Evolutionary conservation across 495 filamentous ascomycete species (phyloP).

Genomic region (Aspergillus taichungensis): DNA sequence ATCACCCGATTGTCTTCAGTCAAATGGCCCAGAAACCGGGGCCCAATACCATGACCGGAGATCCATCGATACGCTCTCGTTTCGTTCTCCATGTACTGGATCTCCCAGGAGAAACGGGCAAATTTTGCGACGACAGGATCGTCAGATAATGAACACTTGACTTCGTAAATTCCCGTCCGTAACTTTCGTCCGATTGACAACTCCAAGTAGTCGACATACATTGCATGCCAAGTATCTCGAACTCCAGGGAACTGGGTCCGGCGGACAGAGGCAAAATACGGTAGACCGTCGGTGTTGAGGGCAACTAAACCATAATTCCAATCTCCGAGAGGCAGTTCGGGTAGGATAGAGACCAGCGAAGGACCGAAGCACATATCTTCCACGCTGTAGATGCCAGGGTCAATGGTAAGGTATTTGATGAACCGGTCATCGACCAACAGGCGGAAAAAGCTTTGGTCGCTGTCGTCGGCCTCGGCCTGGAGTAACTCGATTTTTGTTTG

Average conservation of each 20-base stretch:
- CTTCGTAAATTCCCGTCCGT: slow-evolving; percentile 18
- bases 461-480: slow-evolving; percentile 19
- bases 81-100: slow-evolving; percentile 30
- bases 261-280: slow-evolving; percentile 10
- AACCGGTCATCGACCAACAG: slow-evolving; percentile 16
- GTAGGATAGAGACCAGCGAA: slow-evolving; percentile 10
- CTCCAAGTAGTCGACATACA: slow-evolving; percentile 15
- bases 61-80: slow-evolving; percentile 36
- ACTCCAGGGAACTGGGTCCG: slow-evolving; percentile 14
- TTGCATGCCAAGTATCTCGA: slow-evolving; percentile 16
- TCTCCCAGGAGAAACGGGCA: slow-evolving; percentile 31
- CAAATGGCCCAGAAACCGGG: slow-evolving; percentile 36
- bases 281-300: slow-evolving; percentile 3
- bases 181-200: slow-evolving; percentile 12
- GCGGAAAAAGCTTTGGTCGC: slow-evolving; percentile 18
- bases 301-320: slow-evolving; percentile 16
- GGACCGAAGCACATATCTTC: slow-evolving; percentile 26
- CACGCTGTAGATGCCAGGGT: slow-evolving; percentile 16
- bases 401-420: slow-evolving; percentile 24
- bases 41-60: slow-evolving; percentile 23
- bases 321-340: slow-evolving; percentile 9
- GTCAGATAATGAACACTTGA: slow-evolving; percentile 15
- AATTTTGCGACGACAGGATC: slow-evolving; percentile 31
- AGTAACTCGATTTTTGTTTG: slow-evolving; percentile 16
- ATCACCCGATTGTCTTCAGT: slow-evolving; percentile 36